Percentiles rank a stretch among this genome's conserved stretches.
phyloP scores from a whole-genome alignment of 306 rosid species.

The Dicorynia guianensis region DNA sequence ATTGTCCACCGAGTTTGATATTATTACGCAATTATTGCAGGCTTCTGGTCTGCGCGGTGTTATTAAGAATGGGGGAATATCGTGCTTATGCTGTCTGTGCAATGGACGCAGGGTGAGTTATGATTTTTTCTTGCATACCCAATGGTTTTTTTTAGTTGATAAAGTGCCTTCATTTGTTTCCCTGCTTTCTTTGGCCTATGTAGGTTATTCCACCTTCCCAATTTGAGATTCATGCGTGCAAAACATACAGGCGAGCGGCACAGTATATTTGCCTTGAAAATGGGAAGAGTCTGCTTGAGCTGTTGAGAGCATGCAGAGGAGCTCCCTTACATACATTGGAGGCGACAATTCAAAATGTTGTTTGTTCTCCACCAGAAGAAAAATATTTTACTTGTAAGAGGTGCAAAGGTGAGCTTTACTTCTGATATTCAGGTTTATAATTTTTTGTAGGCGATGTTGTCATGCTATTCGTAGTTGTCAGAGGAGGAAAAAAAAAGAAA shows the following conservation, averaged over 20 bases:
- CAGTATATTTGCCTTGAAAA: conserved; percentile 94
- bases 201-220: conserved; percentile 93
- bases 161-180: conserved; percentile 33
- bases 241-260: conserved; percentile 88
- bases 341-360: conserved; percentile 78
- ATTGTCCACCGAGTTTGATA: conserved; percentile 27
- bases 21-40: conserved; percentile 54
- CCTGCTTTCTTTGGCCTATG: conserved; percentile 26
- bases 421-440: conserved; percentile 14
- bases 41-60: conserved; percentile 79
- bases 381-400: conserved; percentile 78
- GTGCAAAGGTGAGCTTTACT: conserved; percentile 75
- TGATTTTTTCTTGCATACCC: conserved; percentile 33
- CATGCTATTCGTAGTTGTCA: conserved; percentile 25
- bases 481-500: conserved; percentile 3
- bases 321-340: conserved; percentile 75
- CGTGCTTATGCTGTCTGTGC: conserved; percentile 83
- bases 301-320: conserved; percentile 80
- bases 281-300: conserved; percentile 93
- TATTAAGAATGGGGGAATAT: conserved; percentile 84
- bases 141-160: conserved; percentile 37
- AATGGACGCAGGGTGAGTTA: conserved; percentile 80
- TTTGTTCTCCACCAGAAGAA: conserved; percentile 69
- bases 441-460: conserved; percentile 30
- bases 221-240: conserved; percentile 98